A percentile compares a stretch with the other conserved stretches of the same genome.
phyloP scores from a whole-genome alignment of 192 early-diverging fungal genomes.

The Coemansia sp. region DNA sequence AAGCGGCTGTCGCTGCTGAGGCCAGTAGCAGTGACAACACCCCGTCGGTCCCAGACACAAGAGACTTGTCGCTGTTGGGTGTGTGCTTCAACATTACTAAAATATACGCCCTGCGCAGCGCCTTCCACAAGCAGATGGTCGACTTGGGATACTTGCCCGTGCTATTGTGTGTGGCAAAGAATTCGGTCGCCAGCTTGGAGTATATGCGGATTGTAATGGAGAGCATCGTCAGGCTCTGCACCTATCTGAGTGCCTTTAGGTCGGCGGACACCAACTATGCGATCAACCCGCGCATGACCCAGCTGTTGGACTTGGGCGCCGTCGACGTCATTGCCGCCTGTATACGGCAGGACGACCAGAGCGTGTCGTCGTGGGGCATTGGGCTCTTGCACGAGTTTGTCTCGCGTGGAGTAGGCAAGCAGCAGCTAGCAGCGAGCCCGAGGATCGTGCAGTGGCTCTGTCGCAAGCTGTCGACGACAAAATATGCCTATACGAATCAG shows the following conservation, averaged over 20 bases:
- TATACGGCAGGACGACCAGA: constrained; percentile 42
- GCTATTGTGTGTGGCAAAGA: constrained; percentile 36
- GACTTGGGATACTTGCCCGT: constrained; percentile 32
- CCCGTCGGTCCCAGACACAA: background rate
- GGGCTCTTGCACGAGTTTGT: constrained; percentile 56
- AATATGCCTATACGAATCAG: constrained; percentile 55
- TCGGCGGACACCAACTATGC: constrained; percentile 1
- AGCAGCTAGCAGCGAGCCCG: constrained; percentile 33
- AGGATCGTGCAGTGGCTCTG: constrained; percentile 44
- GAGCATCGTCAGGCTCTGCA: constrained; percentile 51
- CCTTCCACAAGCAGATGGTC: constrained; percentile 34
- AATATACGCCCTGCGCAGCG: constrained; percentile 31
- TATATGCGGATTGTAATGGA: constrained; percentile 42
- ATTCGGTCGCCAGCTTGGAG: constrained; percentile 25
- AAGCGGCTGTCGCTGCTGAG: background rate
- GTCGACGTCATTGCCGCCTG: constrained; percentile 37
- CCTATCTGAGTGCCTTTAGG: constrained; percentile 20
- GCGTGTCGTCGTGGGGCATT: constrained; percentile 56
- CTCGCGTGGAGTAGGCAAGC: constrained; percentile 40
- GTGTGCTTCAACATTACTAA: constrained; percentile 24
- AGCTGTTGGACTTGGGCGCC: constrained; percentile 38
- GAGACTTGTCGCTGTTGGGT: constrained; percentile 14
- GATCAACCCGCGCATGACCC: constrained; percentile 23
- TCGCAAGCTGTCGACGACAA: constrained; percentile 37
- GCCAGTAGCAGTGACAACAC: background rate